A percentile compares a stretch with the other conserved stretches of the same genome.
Evolutionary conservation across 1,284 basidiomycete species (phyloP).

Genomic region (Coniferiporia sulphurascens): DNA sequence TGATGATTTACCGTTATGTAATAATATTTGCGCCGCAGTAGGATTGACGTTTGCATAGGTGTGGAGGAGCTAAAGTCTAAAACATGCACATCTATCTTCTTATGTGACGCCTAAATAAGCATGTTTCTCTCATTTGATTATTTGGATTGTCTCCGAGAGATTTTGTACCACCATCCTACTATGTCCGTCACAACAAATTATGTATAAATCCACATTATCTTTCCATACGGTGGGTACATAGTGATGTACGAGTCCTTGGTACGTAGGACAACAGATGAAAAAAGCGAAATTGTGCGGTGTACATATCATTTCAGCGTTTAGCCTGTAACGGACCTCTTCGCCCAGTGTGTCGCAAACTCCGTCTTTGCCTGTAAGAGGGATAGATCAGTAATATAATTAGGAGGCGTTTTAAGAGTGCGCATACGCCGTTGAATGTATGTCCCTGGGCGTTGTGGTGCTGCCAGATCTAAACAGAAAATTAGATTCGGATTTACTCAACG

Average conservation of each 20-base stretch:
- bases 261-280: background rate
- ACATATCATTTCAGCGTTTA: background rate
- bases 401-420: slow-evolving; percentile 21
- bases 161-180: too few species aligned
- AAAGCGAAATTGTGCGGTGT: background rate
- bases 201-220: too few species aligned
- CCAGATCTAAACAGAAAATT: slow-evolving; percentile 61
- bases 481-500: background rate
- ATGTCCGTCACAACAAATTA: too few species aligned
- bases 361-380: slow-evolving; percentile 63
- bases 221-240: too few species aligned
- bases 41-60: too few species aligned
- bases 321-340: slow-evolving; percentile 58
- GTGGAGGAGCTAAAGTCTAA: too few species aligned
- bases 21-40: too few species aligned
- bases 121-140: too few species aligned
- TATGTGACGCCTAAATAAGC: too few species aligned
- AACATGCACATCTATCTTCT: too few species aligned
- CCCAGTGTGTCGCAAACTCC: slow-evolving; percentile 82
- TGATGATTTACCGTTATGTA: too few species aligned
- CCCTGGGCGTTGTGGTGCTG: slow-evolving; percentile 77
- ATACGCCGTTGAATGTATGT: slow-evolving; percentile 77
- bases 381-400: slow-evolving; percentile 16
- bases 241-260: background rate
- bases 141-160: too few species aligned